A percentile compares a stretch with the other conserved stretches of the same genome.
Evolutionary conservation across 345 rosid genomes (phyloP).

Genomic region (Raphanus sativus): DNA sequence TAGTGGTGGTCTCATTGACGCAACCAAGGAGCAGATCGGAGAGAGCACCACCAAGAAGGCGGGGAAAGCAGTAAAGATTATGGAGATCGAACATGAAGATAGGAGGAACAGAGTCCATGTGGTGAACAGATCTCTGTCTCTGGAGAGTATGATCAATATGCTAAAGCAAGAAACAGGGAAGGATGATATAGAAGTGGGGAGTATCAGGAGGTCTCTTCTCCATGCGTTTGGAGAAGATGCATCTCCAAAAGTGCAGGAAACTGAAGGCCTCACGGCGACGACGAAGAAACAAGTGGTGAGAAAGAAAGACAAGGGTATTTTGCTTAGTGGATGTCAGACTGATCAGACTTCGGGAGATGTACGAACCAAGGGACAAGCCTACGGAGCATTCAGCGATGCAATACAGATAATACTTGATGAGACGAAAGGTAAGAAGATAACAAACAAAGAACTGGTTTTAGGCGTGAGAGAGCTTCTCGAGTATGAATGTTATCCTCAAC

Average conservation of each 20-base stretch:
- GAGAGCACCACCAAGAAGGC: constrained; percentile 29
- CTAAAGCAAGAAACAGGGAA: constrained; percentile 64
- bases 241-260: constrained; percentile 72
- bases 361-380: constrained; percentile 56
- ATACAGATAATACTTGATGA: constrained; percentile 63
- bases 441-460: constrained; percentile 54
- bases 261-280: constrained; percentile 19
- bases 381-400: constrained; percentile 89
- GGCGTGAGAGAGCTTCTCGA: constrained; percentile 57
- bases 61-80: background rate
- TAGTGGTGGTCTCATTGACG: constrained; percentile 83
- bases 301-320: constrained; percentile 58
- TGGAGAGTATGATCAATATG: constrained; percentile 39
- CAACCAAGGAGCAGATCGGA: constrained; percentile 82
- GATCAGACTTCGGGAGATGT: constrained; percentile 90
- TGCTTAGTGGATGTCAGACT: constrained; percentile 83
- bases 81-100: constrained; percentile 34
- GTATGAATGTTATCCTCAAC: constrained; percentile 71
- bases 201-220: constrained; percentile 64
- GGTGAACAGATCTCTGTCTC: constrained; percentile 63
- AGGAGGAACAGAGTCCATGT: constrained; percentile 43
- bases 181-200: constrained; percentile 75
- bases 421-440: constrained; percentile 43
- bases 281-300: constrained; percentile 22
- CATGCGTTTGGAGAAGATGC: constrained; percentile 75